Conservation (phyloP, 2,329 filamentous ascomycete species). For the Monosporascus cannonballus region DNA sequence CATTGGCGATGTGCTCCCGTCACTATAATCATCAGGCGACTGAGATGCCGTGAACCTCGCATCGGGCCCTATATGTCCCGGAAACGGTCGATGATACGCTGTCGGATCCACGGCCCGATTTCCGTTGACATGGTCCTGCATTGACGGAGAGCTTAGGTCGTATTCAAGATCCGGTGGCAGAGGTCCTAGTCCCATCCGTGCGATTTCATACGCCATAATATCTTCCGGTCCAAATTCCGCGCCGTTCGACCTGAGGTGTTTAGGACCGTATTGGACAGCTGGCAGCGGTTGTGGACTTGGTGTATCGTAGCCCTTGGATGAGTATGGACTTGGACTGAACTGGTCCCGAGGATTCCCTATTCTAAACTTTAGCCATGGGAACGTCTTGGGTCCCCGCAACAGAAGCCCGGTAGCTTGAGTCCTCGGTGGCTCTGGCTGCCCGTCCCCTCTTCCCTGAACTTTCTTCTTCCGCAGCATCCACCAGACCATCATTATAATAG, state of each 20-base stretch:
- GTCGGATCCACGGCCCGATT: constrained; percentile 29
- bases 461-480: constrained; percentile 28
- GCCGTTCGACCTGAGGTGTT: constrained; percentile 31
- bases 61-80: neutral
- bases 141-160: constrained; percentile 27
- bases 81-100: constrained; percentile 22
- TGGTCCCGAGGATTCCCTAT: constrained; percentile 10
- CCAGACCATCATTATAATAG: constrained; percentile 22
- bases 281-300: constrained; percentile 34
- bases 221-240: constrained; percentile 34
- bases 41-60: constrained; percentile 25
- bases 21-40: constrained; percentile 30
- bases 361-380: constrained; percentile 28
- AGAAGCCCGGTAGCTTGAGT: constrained; percentile 36
- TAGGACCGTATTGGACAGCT: constrained; percentile 45
- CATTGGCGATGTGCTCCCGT: constrained; percentile 40
- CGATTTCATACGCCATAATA: constrained; percentile 44
- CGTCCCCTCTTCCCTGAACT: constrained; percentile 14
- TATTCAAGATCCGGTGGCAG: constrained; percentile 39
- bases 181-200: constrained; percentile 11
- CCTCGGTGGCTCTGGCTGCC: constrained; percentile 25
- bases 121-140: constrained; percentile 22
- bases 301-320: constrained; percentile 43
- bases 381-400: constrained; percentile 31
- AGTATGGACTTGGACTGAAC: constrained; percentile 26